Percentiles rank a stretch among this genome's conserved stretches.
phyloP scores from a whole-genome alignment of 2,329 filamentous ascomycete species.

The Botryosphaeria agaves region DNA sequence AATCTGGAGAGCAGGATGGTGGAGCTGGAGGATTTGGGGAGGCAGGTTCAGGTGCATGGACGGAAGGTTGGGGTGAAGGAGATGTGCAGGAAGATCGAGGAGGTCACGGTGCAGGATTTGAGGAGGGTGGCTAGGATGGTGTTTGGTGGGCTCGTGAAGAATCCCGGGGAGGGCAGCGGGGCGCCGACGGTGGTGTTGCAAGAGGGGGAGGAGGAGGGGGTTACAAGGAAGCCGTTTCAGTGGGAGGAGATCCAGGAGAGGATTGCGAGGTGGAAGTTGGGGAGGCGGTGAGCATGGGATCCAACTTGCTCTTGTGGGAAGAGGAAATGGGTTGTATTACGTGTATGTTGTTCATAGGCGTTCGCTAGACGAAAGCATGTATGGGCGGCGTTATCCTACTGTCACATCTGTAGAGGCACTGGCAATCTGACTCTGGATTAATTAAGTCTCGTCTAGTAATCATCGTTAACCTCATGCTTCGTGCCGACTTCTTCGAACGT shows the following conservation, averaged over 20 bases:
- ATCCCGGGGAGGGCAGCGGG: slow-evolving; percentile 62
- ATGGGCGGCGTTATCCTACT: too few relatives aligned
- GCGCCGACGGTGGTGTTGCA: slow-evolving; percentile 89
- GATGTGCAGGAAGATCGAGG: slow-evolving; percentile 81
- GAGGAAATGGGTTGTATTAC: too few relatives aligned
- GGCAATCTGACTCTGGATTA: too few relatives aligned
- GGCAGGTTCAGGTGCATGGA: slow-evolving; percentile 94
- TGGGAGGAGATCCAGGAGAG: slow-evolving; percentile 86
- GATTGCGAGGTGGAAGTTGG: slow-evolving; percentile 71
- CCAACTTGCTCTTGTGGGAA: too few relatives aligned
- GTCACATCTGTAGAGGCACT: too few relatives aligned
- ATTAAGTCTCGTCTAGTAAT: too few relatives aligned
- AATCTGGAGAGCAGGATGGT: slow-evolving; percentile 96
- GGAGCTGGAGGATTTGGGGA: slow-evolving; percentile 84
- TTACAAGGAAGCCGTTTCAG: slow-evolving; percentile 47
- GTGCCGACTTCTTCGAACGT: too few relatives aligned
- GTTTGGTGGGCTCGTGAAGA: slow-evolving; percentile 59
- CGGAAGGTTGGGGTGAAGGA: slow-evolving; percentile 79
- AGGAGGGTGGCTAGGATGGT: slow-evolving; percentile 64
- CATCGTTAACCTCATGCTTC: too few relatives aligned
- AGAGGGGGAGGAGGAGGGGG: slow-evolving; percentile 62
- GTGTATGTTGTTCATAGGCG: too few relatives aligned
- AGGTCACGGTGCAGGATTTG: slow-evolving; percentile 63
- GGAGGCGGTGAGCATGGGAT: slow-evolving; percentile 31
- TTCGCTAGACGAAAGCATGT: too few relatives aligned